Percentiles rank a stretch among this genome's conserved stretches.
Evolutionary conservation across 2,329 filamentous ascomycete genomes (phyloP).

Genomic region (Xylariales sp.): DNA sequence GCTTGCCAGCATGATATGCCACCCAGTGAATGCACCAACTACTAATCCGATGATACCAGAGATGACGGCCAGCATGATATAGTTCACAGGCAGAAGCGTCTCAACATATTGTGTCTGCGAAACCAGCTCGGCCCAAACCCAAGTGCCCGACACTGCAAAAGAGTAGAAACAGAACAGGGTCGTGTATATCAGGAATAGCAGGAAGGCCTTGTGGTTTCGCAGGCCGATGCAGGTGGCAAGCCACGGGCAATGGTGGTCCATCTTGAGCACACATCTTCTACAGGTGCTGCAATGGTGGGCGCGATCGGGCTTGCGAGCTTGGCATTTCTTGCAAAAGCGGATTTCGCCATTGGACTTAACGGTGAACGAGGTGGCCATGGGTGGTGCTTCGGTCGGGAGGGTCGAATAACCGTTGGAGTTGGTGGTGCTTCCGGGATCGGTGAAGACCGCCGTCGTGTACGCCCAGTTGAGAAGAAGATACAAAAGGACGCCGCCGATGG

Average conservation of each 20-base stretch:
- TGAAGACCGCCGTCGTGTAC: constrained; percentile 93
- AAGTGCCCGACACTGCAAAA: constrained; percentile 71
- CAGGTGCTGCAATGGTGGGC: constrained; percentile 97
- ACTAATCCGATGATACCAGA: constrained; percentile 90
- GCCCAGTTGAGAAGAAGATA: constrained; percentile 80
- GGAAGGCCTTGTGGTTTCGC: constrained; percentile 91
- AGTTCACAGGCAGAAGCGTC: constrained; percentile 81
- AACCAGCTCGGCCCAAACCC: constrained; percentile 83
- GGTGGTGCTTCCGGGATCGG: constrained; percentile 72
- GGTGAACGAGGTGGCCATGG: constrained; percentile 68
- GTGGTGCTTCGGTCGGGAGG: constrained; percentile 68
- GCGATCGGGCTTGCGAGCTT: constrained; percentile 89
- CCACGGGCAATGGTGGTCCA: constrained; percentile 99
- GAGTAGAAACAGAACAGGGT: constrained; percentile 78
- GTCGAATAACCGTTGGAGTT: constrained; percentile 69
- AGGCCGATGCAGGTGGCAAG: constrained; percentile 92
- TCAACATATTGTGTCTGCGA: constrained; percentile 68
- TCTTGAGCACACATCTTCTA: constrained; percentile 91
- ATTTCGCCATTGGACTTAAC: constrained; percentile 86
- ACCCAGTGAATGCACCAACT: constrained; percentile 80
- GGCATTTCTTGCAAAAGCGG: constrained; percentile 96
- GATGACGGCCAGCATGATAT: constrained; percentile 80
- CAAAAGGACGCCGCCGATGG: constrained; percentile 62
- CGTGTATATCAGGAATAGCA: constrained; percentile 88
- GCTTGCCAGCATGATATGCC: constrained; percentile 81